phyloP scores from a whole-genome alignment of 257 asterid genomes.

The Solanum dulcamara region DNA sequence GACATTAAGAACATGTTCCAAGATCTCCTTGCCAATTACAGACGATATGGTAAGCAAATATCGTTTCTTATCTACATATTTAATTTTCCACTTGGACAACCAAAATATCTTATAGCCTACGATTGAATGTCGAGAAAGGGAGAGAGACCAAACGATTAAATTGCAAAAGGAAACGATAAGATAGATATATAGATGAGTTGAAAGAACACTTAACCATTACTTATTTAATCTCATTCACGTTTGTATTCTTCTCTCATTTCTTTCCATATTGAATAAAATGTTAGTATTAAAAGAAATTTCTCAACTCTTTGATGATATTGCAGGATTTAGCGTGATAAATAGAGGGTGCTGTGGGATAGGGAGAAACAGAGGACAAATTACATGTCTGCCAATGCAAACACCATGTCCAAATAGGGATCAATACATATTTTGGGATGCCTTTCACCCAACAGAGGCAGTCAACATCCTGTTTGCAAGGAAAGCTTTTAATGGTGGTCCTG shows the following conservation, averaged over 20 bases:
- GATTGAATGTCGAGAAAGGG: neutral
- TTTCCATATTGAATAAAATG: too few relatives aligned
- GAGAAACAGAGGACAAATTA: conserved; percentile 4
- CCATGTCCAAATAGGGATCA: conserved; percentile 26
- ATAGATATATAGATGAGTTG: neutral
- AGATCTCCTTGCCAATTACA: conserved; percentile 59
- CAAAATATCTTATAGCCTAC: neutral
- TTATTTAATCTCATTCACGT: neutral
- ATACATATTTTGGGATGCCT: conserved; percentile 37
- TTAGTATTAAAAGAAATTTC: neutral
- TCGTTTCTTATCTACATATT: neutral
- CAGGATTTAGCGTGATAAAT: conserved; percentile 31
- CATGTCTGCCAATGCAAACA: conserved; percentile 10
- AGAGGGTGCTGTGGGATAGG: conserved; percentile 25
- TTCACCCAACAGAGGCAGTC: conserved; percentile 31
- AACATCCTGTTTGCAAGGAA: conserved; percentile 13
- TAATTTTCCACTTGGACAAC: neutral
- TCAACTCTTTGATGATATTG: neutral
- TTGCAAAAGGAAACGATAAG: neutral
- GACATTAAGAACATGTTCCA: conserved; percentile 59
- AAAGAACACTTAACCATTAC: too few relatives aligned
- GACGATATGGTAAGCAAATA: conserved; percentile 40
- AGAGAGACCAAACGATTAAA: neutral
- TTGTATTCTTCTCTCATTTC: too few relatives aligned
- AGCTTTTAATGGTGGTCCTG: conserved; percentile 10